Evolutionary conservation across 2,329 filamentous ascomycete species (phyloP), one percentile per base, ranked within the genome.

Genomic region (Leptographium galeiforme): DNA sequence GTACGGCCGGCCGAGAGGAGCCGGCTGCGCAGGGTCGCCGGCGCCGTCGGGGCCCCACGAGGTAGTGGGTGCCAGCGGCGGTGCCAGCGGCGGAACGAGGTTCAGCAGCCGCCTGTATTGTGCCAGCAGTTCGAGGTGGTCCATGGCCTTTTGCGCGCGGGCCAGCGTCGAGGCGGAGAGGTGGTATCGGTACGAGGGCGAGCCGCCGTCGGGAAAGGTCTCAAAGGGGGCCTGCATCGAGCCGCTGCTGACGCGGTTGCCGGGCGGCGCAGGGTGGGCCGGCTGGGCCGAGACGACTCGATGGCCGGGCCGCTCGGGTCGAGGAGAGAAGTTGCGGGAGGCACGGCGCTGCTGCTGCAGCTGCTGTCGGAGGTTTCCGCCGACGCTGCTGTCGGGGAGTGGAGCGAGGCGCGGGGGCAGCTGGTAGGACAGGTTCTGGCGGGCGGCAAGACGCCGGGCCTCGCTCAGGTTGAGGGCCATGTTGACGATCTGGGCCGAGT

Each of bases 401-500:
- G 78, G 77, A 6, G 72, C 70, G 52, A 76, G 70, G 43, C 69
- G 72, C 48, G 72, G 78, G 34, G 69, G 78, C 39, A 70, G 71
- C 53, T 66, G 77, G 63, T 64, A 79, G 53, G 63, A 79, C 59
- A 67, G 76, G 66, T 64, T 81, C 67, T 71, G 77, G 67, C 72
- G 78, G 66, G 70, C 80, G 57, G 73, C 86, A 68, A 75, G 76
- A 63, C 81, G 80, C 58, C 82, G 80, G 62, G 84, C 87, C 67
- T 96, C 89, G 70, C 87, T 95, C 50, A 97, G 69, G 58, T 85
- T 93, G 60, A 97, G 70, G 1, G 91, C 91, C 78, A 97, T 87
- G 62, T 89, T 89, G 44, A 97, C 89, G 58, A 97, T 94, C 66
- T 95, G 87, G 5, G 85, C 81, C 8, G 90, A 85, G 62, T 96